Percentiles rank a stretch among this genome's conserved stretches.
Evolutionary conservation across 1,284 basidiomycete species (phyloP).

Genomic region (Papiliotrema terrestris): DNA sequence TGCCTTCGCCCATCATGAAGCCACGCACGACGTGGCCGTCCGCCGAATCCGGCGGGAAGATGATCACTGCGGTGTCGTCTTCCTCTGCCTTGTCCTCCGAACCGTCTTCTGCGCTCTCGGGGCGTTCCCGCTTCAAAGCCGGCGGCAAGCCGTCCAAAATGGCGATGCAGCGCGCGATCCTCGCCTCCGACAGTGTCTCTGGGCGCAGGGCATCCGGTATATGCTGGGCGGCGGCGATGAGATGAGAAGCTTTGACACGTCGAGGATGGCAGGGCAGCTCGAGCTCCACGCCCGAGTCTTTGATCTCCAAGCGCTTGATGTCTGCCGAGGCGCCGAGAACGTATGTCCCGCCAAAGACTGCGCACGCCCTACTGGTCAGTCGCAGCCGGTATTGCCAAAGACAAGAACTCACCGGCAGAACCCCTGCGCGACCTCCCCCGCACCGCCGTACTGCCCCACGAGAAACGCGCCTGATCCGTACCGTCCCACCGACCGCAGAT

Average conservation of each 20-base stretch:
- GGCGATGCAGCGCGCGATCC: slow-evolving; percentile 61
- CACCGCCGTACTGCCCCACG: slow-evolving; percentile 88
- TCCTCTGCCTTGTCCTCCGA: slow-evolving; percentile 26
- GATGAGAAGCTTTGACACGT: slow-evolving; percentile 51
- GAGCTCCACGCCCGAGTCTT: slow-evolving; percentile 43
- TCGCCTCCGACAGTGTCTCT: background rate
- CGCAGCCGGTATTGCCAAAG: background rate
- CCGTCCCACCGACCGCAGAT: slow-evolving; percentile 74
- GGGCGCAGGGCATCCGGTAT: slow-evolving; percentile 43
- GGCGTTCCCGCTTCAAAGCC: slow-evolving; percentile 18
- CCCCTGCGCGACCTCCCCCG: slow-evolving; percentile 87
- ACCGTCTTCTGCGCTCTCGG: slow-evolving; percentile 21
- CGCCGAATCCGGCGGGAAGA: slow-evolving; percentile 73
- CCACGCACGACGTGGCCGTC: slow-evolving; percentile 58
- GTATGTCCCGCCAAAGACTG: slow-evolving; percentile 79
- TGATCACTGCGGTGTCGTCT: slow-evolving; percentile 68
- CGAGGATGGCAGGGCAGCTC: slow-evolving; percentile 58
- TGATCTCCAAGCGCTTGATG: slow-evolving; percentile 20
- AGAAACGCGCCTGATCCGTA: slow-evolving; percentile 90
- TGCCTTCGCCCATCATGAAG: slow-evolving; percentile 75
- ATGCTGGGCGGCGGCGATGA: slow-evolving; percentile 52
- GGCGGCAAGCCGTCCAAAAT: slow-evolving; percentile 56
- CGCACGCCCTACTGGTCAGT: slow-evolving; percentile 60
- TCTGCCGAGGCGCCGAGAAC: slow-evolving; percentile 58
- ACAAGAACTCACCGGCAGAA: slow-evolving; percentile 61